Base-by-base conservation (phyloP, 2,329 filamentous ascomycete genomes). In the Trichoderma sp. region DNA sequence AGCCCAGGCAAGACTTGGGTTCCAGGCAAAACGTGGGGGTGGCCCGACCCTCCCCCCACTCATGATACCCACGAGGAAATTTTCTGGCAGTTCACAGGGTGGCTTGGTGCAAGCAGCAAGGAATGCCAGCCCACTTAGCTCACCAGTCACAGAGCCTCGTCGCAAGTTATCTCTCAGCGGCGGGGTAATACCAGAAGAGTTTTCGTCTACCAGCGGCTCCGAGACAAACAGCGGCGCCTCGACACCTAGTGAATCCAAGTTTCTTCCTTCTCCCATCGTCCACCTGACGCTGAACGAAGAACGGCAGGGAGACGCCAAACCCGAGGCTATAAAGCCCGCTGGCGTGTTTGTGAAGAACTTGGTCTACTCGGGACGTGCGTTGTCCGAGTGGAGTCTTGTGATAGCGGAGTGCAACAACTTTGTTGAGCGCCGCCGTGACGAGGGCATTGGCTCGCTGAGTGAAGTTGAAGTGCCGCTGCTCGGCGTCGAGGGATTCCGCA, bases 321-420 rank as follows among this genome's bases (percentile, higher is more conserved):
- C 66, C 2, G 28, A 71, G 51, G 83, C 87, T 0, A 74, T 82
- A 39, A 82, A 85, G 74, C 88, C 88, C 0, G 78, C 76, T 1
- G 86, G 86, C 6, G 74, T 83, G 2, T 86, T 82, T 69, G 80
- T 80, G 15, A 81, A 82, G 60, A 85, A 85, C 30, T 83, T 86
- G 9, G 88, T 88, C 63, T 92, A 95, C 79, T 84, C 88, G 3
- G 93, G 93, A 2, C 86, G 92, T 24, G 91, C 93, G 0, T 84
- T 96, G 58, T 92, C 92, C 0, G 93, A 96, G 80, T 96, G 93
- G 93, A 85, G 86, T 24, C 83, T 93, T 21, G 88, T 95, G 24
- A 89, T 94, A 18, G 88, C 88, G 71, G 93, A 96, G 79, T 93
- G 90, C 83, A 93, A 95, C 81, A 93, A 90, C 77, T 96, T 95